Conservation (phyloP, 176 grass and related monocot genomes). For the Ensete glaucum region DNA sequence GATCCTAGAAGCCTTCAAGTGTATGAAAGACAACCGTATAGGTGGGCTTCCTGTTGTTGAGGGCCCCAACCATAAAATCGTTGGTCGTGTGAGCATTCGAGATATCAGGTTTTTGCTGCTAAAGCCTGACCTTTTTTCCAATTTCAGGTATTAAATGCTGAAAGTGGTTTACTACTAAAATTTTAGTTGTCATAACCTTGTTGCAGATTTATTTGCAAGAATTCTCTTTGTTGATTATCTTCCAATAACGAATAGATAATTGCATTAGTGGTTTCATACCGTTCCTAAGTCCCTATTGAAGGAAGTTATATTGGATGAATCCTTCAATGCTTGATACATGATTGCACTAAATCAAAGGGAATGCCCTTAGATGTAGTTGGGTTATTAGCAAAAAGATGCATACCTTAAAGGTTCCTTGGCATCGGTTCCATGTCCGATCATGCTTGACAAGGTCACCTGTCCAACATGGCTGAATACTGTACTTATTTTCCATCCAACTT, state of each 20-base stretch:
- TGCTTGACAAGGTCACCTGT: no score
- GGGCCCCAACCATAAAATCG: slow-evolving; percentile 54
- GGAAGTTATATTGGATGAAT: no score
- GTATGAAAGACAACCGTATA: slow-evolving; percentile 79
- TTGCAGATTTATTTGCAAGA: not conserved
- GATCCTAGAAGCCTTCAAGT: slow-evolving; percentile 77
- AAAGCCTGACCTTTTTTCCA: slow-evolving; percentile 60
- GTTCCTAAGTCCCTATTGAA: not conserved
- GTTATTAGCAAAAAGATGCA: not conserved
- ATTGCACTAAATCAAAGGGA: not conserved
- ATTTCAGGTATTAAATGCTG: slow-evolving; percentile 52
- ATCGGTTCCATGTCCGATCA: no score
- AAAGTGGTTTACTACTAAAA: not conserved
- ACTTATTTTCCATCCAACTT: not conserved
- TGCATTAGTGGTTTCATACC: not conserved
- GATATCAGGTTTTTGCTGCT: slow-evolving; percentile 75
- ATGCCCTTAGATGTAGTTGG: no score
- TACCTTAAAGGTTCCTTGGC: not conserved
- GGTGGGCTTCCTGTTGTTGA: slow-evolving; percentile 74
- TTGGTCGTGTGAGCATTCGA: slow-evolving; percentile 69
- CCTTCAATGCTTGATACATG: no score
- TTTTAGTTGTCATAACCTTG: not conserved
- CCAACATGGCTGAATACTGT: not conserved
- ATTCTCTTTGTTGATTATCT: not conserved
- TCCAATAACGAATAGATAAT: not conserved